These are phyloP conservation scores for Claviceps spartinae DNA, from an alignment of 2,329 filamentous ascomycete genomes.

Conservation along the genomic window DNA sequence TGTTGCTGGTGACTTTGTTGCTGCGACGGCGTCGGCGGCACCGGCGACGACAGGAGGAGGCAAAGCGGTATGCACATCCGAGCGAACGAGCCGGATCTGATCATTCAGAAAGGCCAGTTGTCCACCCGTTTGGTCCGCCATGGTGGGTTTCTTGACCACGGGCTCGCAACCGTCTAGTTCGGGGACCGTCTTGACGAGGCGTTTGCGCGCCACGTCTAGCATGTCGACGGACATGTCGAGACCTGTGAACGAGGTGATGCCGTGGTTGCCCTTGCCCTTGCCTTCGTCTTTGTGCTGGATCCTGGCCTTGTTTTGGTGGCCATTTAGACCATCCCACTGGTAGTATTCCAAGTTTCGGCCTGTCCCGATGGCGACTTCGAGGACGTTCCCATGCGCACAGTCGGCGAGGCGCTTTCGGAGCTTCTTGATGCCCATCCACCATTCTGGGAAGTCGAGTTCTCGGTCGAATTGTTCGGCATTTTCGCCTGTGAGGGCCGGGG, in stretches of 20 bases:
- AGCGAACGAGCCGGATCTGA: conserved; percentile 33
- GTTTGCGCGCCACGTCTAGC: conserved; percentile 42
- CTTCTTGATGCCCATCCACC: conserved; percentile 39
- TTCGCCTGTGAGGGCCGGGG: conserved; percentile 30
- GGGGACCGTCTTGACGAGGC: conserved; percentile 33
- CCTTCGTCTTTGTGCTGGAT: background rate
- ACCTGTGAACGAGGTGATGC: conserved; percentile 44
- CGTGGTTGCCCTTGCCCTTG: conserved; percentile 1
- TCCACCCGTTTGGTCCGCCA: conserved; percentile 21
- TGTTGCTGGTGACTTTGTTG: too few species aligned
- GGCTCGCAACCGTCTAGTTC: conserved; percentile 19
- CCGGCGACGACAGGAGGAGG: conserved; percentile 20
- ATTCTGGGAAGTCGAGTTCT: conserved; percentile 43
- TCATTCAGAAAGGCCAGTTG: conserved; percentile 26
- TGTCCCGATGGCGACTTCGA: conserved; percentile 50
- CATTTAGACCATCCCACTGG: conserved; percentile 34
- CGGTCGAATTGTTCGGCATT: conserved; percentile 44
- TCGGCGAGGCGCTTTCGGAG: conserved; percentile 36
- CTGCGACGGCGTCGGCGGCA: background rate
- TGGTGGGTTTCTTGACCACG: conserved; percentile 19
- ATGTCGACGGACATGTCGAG: conserved; percentile 48
- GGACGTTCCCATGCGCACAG: conserved; percentile 39
- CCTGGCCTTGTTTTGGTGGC: background rate
- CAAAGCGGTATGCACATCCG: conserved; percentile 32
- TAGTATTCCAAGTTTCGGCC: conserved; percentile 48